Evolutionary conservation across 1,139 yeast genomes (phyloP).

Genomic region (Geotrichum citri-aurantii): DNA sequence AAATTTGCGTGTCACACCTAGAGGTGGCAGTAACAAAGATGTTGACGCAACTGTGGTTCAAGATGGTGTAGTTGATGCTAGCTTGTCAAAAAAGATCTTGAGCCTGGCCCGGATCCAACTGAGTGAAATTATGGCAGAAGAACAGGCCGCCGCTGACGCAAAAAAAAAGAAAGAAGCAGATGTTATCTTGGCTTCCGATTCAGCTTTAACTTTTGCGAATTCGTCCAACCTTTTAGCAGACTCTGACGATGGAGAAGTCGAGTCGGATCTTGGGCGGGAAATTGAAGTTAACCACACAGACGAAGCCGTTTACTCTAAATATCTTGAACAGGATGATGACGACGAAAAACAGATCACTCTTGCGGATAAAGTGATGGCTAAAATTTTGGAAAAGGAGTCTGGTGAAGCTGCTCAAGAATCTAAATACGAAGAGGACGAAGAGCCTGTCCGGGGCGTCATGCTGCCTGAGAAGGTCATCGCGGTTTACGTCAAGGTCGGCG

Average conservation of each 20-base stretch:
- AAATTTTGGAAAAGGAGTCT: constrained; percentile 66
- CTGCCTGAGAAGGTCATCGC: constrained; percentile 94
- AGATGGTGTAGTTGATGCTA: not conserved
- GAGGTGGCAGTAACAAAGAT: not conserved
- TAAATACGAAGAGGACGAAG: constrained; percentile 24
- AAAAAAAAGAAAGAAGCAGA: not conserved
- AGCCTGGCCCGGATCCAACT: not conserved
- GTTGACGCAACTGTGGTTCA: not conserved
- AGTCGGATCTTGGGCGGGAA: constrained; percentile 19
- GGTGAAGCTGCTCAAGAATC: constrained; percentile 1
- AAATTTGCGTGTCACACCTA: not conserved
- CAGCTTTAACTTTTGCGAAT: not conserved
- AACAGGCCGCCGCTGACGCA: not conserved
- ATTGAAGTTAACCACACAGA: constrained; percentile 42
- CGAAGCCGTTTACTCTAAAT: constrained; percentile 37
- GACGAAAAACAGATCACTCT: constrained; percentile 48
- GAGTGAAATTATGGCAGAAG: constrained; percentile 5
- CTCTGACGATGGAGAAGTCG: not conserved
- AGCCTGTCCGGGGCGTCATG: constrained; percentile 49
- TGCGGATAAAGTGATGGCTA: constrained; percentile 89
- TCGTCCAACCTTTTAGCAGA: not conserved
- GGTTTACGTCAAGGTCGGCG: constrained; percentile 89
- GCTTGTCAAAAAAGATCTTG: not conserved
- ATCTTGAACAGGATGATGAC: constrained; percentile 40
- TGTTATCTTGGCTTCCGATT: not conserved